Conservation (phyloP, 805 yeast genomes). For the Ogataea paradorogensis region DNA sequence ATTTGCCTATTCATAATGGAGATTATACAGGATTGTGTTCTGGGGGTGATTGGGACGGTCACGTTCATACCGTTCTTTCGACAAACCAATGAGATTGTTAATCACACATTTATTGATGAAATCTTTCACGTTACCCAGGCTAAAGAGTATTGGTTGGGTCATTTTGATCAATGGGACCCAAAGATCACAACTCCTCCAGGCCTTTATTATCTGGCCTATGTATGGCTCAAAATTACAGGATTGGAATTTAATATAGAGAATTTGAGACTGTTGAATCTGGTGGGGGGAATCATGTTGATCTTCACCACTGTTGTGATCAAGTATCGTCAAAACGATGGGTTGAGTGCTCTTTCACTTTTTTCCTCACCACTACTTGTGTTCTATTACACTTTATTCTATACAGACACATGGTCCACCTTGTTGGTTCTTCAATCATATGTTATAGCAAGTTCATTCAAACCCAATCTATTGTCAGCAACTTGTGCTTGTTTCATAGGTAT, state of each 20-base stretch:
- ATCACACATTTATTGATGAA: slow-evolving; percentile 62
- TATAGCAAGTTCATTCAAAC: slow-evolving; percentile 15
- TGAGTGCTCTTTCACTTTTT: slow-evolving; percentile 32
- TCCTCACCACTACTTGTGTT: slow-evolving; percentile 71
- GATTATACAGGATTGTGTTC: slow-evolving; percentile 11
- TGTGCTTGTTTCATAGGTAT: slow-evolving; percentile 56
- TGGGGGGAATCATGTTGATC: slow-evolving; percentile 57
- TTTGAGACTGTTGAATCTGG: slow-evolving; percentile 56
- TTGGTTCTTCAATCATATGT: slow-evolving; percentile 57
- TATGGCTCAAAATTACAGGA: slow-evolving; percentile 33
- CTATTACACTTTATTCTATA: slow-evolving; percentile 77
- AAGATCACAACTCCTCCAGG: slow-evolving; percentile 99
- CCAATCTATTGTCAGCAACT: slow-evolving; percentile 13
- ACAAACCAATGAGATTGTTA: slow-evolving; percentile 21
- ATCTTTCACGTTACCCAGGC: slow-evolving; percentile 84
- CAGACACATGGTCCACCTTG: slow-evolving; percentile 90
- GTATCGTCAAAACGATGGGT: slow-evolving; percentile 13
- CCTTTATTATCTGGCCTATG: slow-evolving; percentile 51
- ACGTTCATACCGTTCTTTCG: slow-evolving; percentile 20
- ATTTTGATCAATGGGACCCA: slow-evolving; percentile 72
- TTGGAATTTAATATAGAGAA: slow-evolving; percentile 36
- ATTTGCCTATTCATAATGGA: not conserved
- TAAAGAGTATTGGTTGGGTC: slow-evolving; percentile 56
- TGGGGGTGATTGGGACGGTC: slow-evolving; percentile 14
- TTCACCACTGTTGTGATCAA: slow-evolving; percentile 20